Evolutionary conservation across 371 early-diverging fungal genomes (phyloP).

Genomic region (Homolaphlyctis polyrhiza): DNA sequence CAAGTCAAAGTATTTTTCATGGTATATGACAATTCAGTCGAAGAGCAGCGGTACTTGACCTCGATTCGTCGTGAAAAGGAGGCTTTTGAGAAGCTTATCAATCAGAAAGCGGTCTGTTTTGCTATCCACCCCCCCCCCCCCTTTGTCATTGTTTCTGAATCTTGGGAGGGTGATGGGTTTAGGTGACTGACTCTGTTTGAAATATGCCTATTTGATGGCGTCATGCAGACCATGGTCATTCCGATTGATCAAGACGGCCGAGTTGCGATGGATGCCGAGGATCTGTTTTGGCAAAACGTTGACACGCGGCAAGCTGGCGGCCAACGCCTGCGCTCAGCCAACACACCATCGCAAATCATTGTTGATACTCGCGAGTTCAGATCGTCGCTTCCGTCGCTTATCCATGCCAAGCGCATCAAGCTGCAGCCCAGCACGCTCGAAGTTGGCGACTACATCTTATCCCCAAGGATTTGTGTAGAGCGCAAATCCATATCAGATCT

Average conservation of each 20-base stretch:
- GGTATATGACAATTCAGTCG: slow-evolving; percentile 88
- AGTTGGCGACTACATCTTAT: slow-evolving; percentile 94
- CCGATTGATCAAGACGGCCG: slow-evolving; percentile 56
- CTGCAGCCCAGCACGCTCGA: slow-evolving; percentile 81
- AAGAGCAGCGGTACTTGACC: slow-evolving; percentile 90
- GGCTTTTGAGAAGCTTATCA: slow-evolving; percentile 89
- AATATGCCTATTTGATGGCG: too few species aligned
- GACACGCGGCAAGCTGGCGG: slow-evolving; percentile 60
- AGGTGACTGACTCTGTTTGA: background rate
- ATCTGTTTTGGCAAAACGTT: slow-evolving; percentile 48
- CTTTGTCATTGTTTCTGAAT: slow-evolving; percentile 7
- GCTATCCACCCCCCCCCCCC: too few species aligned
- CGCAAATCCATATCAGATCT: slow-evolving; percentile 92
- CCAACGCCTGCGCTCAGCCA: slow-evolving; percentile 21
- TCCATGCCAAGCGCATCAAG: slow-evolving; percentile 74
- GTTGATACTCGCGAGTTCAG: slow-evolving; percentile 96
- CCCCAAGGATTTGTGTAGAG: slow-evolving; percentile 86
- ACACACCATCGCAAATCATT: slow-evolving; percentile 48
- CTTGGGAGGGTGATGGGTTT: background rate
- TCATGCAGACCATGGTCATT: slow-evolving; percentile 59
- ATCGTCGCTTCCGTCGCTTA: slow-evolving; percentile 80
- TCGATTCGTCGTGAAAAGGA: slow-evolving; percentile 84
- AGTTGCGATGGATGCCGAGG: slow-evolving; percentile 34
- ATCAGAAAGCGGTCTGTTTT: slow-evolving; percentile 71
- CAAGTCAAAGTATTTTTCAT: slow-evolving; percentile 81